Evolutionary conservation across 148 eudicot species (phyloP).

Genomic region (Simmondsia chinensis): DNA sequence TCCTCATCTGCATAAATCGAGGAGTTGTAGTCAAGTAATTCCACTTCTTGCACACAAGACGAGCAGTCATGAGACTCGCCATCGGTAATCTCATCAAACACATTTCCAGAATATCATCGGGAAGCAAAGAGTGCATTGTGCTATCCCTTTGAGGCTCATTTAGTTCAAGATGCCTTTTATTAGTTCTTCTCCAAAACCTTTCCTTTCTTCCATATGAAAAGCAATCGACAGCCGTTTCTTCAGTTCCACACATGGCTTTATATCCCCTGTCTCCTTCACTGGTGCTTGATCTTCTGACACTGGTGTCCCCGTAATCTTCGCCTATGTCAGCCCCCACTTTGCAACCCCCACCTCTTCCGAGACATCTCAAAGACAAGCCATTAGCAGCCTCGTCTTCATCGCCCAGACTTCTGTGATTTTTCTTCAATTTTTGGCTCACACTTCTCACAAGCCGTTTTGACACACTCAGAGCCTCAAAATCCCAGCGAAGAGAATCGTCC

Average conservation of each 20-base stretch:
- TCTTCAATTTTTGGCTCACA: conserved; percentile 60
- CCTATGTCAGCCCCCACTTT: conserved; percentile 82
- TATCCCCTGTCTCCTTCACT: conserved; percentile 59
- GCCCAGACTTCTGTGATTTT: conserved; percentile 32
- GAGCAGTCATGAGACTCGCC: conserved; percentile 86
- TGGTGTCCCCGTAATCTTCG: conserved; percentile 57
- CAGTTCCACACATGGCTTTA: conserved; percentile 43
- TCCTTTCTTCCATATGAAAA: conserved; percentile 46
- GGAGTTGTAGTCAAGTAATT: conserved; percentile 55
- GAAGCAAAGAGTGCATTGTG: conserved; percentile 49
- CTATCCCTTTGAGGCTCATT: conserved; percentile 25
- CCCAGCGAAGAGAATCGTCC: conserved; percentile 45
- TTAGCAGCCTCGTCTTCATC: conserved; percentile 40
- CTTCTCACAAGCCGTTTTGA: conserved; percentile 71
- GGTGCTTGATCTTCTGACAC: conserved; percentile 48
- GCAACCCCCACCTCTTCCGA: conserved; percentile 86
- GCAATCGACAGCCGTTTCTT: conserved; percentile 51
- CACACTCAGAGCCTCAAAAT: conserved; percentile 66
- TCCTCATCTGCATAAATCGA: conserved; percentile 74
- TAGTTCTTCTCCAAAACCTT: conserved; percentile 37
- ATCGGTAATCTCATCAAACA: conserved; percentile 95
- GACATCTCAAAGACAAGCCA: conserved; percentile 67
- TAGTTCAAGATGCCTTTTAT: conserved; percentile 20
- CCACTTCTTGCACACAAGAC: conserved; percentile 96
- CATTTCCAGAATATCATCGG: conserved; percentile 90